Base-by-base conservation (phyloP, 139 green algal species). In the Gonium pectorale region DNA sequence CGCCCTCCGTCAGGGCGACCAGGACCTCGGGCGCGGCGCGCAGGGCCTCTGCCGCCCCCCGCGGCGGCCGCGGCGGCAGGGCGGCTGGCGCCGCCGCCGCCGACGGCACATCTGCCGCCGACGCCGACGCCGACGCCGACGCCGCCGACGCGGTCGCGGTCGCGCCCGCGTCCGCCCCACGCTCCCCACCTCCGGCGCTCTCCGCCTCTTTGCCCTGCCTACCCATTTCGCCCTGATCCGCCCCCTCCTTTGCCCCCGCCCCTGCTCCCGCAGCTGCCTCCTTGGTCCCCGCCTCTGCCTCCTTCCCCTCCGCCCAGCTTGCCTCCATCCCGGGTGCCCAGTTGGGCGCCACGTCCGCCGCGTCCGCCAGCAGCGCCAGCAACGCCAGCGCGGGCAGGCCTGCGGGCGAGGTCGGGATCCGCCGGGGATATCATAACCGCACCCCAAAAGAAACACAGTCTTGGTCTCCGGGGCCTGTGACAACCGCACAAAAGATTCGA, bases 291-390 rank as follows among this genome's bases (percentile, higher is more conserved):
- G 52, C 35, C 52, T 9, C 13, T 19, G 1, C 31, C 33, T 0
- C 51, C 72, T 7, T 4, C 51, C 26, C 33, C 37, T 4, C 2
- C 27, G 0, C 37, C 27, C 37, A 35, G 5, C 19, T 37, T 31
- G 51, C 44, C 72, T 22, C 38, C 21, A 17, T 11, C 35, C 27
- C 41, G 0, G 75, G 75, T 41, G 71, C 71, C 75, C 75, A 82
- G 9, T 2, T 46, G 1, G 17, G 60, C 40, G 29, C 29, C n/a
- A 71, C 59, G 29, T 29, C 40, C 13, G 75, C 75, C 59, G 75
- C 75, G 43, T 82, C 75, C 38, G 59, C 75, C 38, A 82, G 59
- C 75, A 82, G 40, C 59, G 62, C 40, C 68, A 77, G 43, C 68
- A 77, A 43, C 41, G 75, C 75, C 15, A 82, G 40, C n/a, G 75